Percentiles rank a stretch among this genome's conserved stretches.
Conservation (phyloP, 2,329 filamentous ascomycete genomes). For the Colletotrichum musicola region DNA sequence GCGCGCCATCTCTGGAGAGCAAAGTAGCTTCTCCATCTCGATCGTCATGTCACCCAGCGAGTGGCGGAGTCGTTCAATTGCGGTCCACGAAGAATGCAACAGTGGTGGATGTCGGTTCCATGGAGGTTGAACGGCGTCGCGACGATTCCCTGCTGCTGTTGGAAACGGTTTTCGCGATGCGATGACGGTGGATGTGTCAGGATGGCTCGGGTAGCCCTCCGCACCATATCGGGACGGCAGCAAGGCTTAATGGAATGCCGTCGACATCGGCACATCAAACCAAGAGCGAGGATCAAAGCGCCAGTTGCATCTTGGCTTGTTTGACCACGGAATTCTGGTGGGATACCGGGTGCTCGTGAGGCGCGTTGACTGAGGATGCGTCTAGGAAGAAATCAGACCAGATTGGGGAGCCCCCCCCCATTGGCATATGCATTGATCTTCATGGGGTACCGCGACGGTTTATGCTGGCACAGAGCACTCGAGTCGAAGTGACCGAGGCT, state of each 20-base stretch:
- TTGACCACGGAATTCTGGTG: slow-evolving; percentile 9
- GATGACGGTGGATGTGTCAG: background rate
- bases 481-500: slow-evolving; percentile 26
- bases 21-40: slow-evolving; percentile 10
- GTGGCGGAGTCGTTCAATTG: slow-evolving; percentile 1
- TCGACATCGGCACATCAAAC: slow-evolving; percentile 28
- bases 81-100: slow-evolving; percentile 28
- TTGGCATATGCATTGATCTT: slow-evolving; percentile 34
- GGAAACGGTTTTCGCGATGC: slow-evolving; percentile 14
- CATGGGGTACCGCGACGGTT: slow-evolving; percentile 23
- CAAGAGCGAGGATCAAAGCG: slow-evolving; percentile 23
- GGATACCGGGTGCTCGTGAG: slow-evolving; percentile 1
- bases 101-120: slow-evolving; percentile 22
- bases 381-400: slow-evolving; percentile 7
- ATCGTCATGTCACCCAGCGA: slow-evolving; percentile 8
- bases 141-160: slow-evolving; percentile 7
- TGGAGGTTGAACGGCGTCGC: background rate
- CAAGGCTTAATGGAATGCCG: slow-evolving; percentile 15
- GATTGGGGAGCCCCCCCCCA: slow-evolving; percentile 14
- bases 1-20: background rate
- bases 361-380: background rate
- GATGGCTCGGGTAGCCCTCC: background rate
- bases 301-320: slow-evolving; percentile 16
- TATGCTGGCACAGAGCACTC: slow-evolving; percentile 19
- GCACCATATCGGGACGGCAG: slow-evolving; percentile 4